Evolutionary conservation across 108 stramenopile species (phyloP).

Genomic region (Mayamaea pseudoterrestris): DNA sequence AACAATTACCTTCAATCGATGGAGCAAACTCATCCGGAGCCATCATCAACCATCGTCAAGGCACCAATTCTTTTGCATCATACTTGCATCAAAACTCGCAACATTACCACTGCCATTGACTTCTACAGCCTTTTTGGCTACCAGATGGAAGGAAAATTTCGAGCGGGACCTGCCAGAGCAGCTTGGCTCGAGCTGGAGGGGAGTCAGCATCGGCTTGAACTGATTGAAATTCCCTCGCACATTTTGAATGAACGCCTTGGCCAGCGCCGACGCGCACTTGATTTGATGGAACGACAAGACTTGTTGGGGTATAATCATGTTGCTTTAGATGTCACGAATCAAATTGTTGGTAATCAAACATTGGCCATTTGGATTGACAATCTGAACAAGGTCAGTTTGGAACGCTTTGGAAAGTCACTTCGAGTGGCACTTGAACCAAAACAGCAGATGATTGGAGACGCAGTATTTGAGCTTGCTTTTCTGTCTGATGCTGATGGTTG

Average conservation of each 20-base stretch:
- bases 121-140: conserved; percentile 76
- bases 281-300: conserved; percentile 46
- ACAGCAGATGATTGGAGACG: conserved; percentile 56
- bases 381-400: conserved; percentile 44
- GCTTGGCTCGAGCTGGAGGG: conserved; percentile 48
- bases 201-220: conserved; percentile 34
- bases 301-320: conserved; percentile 73
- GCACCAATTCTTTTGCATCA: conserved; percentile 37
- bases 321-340: conserved; percentile 58
- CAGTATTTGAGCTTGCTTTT: conserved; percentile 74
- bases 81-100: conserved; percentile 58
- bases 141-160: conserved; percentile 49
- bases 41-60: too few species aligned
- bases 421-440: conserved; percentile 51
- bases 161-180: conserved; percentile 59
- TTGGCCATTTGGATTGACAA: conserved; percentile 41
- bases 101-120: conserved; percentile 67
- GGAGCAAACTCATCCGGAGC: too few species aligned
- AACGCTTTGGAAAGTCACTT: conserved; percentile 49
- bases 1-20: too few species aligned
- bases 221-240: conserved; percentile 68
- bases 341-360: conserved; percentile 8
- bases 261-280: conserved; percentile 47
- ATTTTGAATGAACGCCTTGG: conserved; percentile 60
- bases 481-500: conserved; percentile 79